Evolutionary conservation across 2,329 filamentous ascomycete species (phyloP).

Genomic region (Balansia obtecta): DNA sequence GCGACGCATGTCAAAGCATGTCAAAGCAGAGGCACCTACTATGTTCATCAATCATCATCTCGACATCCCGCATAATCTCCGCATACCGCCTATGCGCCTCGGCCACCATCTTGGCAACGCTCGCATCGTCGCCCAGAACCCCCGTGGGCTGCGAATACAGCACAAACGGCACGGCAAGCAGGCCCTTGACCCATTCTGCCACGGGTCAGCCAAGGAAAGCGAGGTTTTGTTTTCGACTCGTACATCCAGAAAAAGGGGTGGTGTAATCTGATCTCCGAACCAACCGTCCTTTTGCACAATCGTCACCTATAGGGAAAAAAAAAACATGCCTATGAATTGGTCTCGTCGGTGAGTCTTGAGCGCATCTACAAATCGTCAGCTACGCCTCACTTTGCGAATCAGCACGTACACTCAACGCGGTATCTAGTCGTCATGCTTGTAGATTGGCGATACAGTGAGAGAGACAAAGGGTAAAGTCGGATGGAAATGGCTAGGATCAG

Average conservation of each 20-base stretch:
- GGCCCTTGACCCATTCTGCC: slow-evolving; percentile 94
- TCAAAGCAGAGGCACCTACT: slow-evolving; percentile 36
- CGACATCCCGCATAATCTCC: slow-evolving; percentile 90
- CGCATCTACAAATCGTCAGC: no score
- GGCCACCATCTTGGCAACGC: slow-evolving; percentile 59
- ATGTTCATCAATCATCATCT: slow-evolving; percentile 83
- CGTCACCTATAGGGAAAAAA: no score
- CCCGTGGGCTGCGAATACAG: slow-evolving; percentile 90
- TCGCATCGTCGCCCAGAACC: slow-evolving; percentile 58
- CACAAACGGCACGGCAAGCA: slow-evolving; percentile 91
- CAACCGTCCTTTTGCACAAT: no score
- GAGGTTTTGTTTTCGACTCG: no score
- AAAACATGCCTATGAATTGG: slow-evolving; percentile 59
- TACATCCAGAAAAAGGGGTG: no score
- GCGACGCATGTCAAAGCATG: no score
- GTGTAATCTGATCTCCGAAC: no score
- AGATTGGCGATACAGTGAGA: no score
- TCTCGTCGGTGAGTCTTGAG: slow-evolving; percentile 80
- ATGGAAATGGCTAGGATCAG: no score
- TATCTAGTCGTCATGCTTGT: slow-evolving; percentile 50
- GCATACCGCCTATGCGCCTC: slow-evolving; percentile 81
- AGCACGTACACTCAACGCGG: slow-evolving; percentile 58
- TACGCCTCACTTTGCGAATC: no score
- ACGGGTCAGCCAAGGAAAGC: no score
- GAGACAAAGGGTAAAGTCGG: no score